Evolutionary conservation across 23 red algal species (phyloP).

Genomic region (Gracilariopsis chorda): DNA sequence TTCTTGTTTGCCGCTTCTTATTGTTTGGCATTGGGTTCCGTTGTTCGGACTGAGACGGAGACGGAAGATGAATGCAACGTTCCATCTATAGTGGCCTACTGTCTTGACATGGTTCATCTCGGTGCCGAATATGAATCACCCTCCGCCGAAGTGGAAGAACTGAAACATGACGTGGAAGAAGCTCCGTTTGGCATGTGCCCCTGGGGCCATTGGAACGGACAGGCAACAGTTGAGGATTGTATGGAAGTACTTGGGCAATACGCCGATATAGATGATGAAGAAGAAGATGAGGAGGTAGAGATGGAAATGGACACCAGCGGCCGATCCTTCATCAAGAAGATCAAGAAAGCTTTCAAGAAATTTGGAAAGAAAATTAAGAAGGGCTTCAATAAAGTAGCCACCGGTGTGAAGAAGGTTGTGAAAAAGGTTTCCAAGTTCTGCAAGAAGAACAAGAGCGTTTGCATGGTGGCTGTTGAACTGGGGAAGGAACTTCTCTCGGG

Average conservation of each 20-base stretch:
- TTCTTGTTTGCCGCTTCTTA: not conserved
- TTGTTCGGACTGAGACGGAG: not conserved
- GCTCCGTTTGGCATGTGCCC: not conserved
- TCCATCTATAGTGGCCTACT: not conserved
- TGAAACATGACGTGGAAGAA: not conserved
- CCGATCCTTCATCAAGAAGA: constrained; percentile 2
- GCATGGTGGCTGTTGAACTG: not conserved
- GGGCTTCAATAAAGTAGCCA: not conserved
- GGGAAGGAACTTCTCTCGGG: not conserved
- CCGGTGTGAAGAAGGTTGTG: constrained; percentile 8
- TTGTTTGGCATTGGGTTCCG: not conserved
- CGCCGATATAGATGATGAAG: not conserved
- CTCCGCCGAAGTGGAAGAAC: not conserved
- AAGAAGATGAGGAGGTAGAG: not conserved
- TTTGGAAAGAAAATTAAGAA: constrained; percentile 5
- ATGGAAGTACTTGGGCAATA: not conserved
- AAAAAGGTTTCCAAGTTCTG: constrained; percentile 12
- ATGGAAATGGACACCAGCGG: not conserved
- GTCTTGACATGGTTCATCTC: not conserved
- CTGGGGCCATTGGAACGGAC: not conserved
- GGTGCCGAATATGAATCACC: not conserved
- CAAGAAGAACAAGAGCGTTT: not conserved
- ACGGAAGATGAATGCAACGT: not conserved
- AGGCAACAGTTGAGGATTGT: not conserved
- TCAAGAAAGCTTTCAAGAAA: not conserved